Base-by-base conservation (phyloP, 306 rosid genomes). In the Dryas drummondii region DNA sequence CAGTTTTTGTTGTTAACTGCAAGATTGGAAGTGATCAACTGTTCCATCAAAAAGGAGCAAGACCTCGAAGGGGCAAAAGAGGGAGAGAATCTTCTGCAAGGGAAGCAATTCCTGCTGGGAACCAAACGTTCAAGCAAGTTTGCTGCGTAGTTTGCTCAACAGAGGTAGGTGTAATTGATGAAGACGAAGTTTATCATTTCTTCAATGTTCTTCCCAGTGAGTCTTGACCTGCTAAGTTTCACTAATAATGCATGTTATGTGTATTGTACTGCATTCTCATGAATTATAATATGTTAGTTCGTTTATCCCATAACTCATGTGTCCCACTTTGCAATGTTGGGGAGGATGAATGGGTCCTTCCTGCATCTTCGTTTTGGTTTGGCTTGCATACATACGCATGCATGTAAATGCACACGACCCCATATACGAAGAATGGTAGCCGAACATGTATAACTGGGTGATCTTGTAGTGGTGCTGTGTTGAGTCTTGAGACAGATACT, bases 151-250 rank as follows among this genome's bases (percentile, higher is more conserved):
- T 62, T 60, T 92, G 96, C 84, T 83, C 86, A 8, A 90, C 91
- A 51, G 91, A 88, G 85, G 96, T 88, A 13, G 98, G 96, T 19
- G 85, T 81, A 40, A 37, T 85, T 59, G 96, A 90, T 40, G 86
- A 82, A 74, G 93, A 90, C 1, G 87, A 88, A 69, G 83, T 90
- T 60, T 90, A 87, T 81, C 97, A 92, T 84, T 86, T 86, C 77
- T 74, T 86, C 81, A 83, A 86, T 78, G 85, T 78, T 83, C 91
- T 92, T 71, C 96, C 98, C 9, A 82, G 89, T 49, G 86, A 85
- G 78, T 73, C 86, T 51, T 82, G 78, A 82, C 48, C 73, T 64
- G 48, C 46, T 10, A 12, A 42, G 53, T 26, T 49, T 62, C 73
- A 46, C 55, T 53, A 41, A 49, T 17, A 27, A 13, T 2, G 66